Evolutionary conservation across 2,329 filamentous ascomycete species (phyloP).

Genomic region (Xylariaceae sp.): DNA sequence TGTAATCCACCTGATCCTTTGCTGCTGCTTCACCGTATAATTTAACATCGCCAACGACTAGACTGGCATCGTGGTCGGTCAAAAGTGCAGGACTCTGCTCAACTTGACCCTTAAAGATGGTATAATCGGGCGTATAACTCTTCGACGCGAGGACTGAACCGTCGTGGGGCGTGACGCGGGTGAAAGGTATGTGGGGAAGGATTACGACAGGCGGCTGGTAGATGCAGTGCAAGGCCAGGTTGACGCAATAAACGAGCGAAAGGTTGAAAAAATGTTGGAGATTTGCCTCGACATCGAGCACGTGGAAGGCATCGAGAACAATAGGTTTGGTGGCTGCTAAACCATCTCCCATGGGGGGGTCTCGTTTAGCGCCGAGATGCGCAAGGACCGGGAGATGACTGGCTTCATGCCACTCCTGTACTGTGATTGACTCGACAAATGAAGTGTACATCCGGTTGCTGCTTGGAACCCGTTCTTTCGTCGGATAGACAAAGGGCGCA

Average conservation of each 20-base stretch:
- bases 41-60: constrained; percentile 8
- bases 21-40: neutral
- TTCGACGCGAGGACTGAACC: neutral
- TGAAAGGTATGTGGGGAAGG: constrained; percentile 9
- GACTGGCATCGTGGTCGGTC: constrained; percentile 4
- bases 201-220: constrained; percentile 4
- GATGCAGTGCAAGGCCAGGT: constrained; percentile 6
- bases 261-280: constrained; percentile 9
- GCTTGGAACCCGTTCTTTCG: neutral
- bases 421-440: constrained; percentile 10
- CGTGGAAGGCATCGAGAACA: constrained; percentile 5
- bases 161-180: constrained; percentile 1
- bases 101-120: constrained; percentile 4
- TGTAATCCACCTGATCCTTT: constrained; percentile 4
- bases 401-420: constrained; percentile 6
- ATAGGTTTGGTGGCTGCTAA: constrained; percentile 4
- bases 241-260: constrained; percentile 10
- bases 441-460: constrained; percentile 6
- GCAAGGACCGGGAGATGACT: constrained; percentile 1
- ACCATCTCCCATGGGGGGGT: constrained; percentile 3
- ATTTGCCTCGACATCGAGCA: constrained; percentile 9
- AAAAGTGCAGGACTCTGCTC: constrained; percentile 1
- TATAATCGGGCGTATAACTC: constrained; percentile 12
- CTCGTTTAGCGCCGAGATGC: constrained; percentile 7
- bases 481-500: constrained; percentile 6